Percentiles rank a stretch among this genome's conserved stretches.
phyloP scores from a whole-genome alignment of 495 filamentous ascomycete species.

The Melanomma pulvis-pyrius region DNA sequence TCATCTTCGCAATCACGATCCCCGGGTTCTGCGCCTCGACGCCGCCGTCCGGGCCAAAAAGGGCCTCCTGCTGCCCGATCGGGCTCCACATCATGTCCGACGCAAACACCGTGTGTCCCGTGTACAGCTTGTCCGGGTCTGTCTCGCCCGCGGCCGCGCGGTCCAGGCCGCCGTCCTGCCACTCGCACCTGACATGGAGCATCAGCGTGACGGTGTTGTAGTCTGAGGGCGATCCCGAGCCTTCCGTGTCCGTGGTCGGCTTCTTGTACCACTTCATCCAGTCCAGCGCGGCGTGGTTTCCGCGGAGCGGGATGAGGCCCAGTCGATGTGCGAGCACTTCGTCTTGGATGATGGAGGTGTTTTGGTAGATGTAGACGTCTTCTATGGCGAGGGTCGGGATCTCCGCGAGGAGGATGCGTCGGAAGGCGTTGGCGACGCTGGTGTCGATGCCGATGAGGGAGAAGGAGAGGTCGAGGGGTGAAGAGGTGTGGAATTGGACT shows the following conservation, averaged over 20 bases:
- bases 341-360: slow-evolving; percentile 96
- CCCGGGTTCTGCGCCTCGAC: slow-evolving; percentile 83
- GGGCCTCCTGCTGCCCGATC: slow-evolving; percentile 69
- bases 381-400: slow-evolving; percentile 94
- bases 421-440: slow-evolving; percentile 94
- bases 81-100: slow-evolving; percentile 74
- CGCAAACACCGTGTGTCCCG: slow-evolving; percentile 86
- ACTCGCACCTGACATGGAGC: slow-evolving; percentile 74
- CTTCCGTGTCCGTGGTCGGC: slow-evolving; percentile 57
- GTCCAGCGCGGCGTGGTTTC: slow-evolving; percentile 70
- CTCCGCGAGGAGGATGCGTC: slow-evolving; percentile 93
- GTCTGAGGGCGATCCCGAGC: slow-evolving; percentile 60
- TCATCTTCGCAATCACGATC: slow-evolving; percentile 91
- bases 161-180: slow-evolving; percentile 66
- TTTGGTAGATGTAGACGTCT: slow-evolving; percentile 85
- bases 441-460: slow-evolving; percentile 91
- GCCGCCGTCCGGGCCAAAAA: slow-evolving; percentile 62
- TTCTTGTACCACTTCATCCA: slow-evolving; percentile 78
- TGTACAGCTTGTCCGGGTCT: slow-evolving; percentile 81
- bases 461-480: slow-evolving; percentile 75
- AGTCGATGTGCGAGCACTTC: slow-evolving; percentile 89
- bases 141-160: slow-evolving; percentile 57
- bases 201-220: slow-evolving; percentile 77
- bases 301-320: slow-evolving; percentile 86
- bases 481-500: slow-evolving; percentile 82